Base-by-base conservation (phyloP, 129 eudicot genomes). In the Centrapalus pauciflorus region DNA sequence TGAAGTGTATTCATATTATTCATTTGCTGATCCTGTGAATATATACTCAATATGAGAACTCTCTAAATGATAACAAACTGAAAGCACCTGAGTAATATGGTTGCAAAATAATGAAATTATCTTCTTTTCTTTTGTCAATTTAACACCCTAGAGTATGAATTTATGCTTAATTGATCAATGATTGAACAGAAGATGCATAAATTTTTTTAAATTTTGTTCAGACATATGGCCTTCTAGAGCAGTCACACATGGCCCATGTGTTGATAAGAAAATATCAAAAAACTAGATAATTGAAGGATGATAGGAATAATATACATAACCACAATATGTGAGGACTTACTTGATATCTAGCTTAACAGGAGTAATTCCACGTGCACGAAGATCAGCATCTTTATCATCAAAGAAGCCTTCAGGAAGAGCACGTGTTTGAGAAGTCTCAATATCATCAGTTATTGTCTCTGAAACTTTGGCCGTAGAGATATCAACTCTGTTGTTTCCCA, bases 311-410 rank as follows among this genome's bases (percentile, higher is more conserved):
- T 60, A 33, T 30, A 61, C 24, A 61, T 7, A 17, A 50, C 28
- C 58, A 43, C n/a, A n/a, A n/a, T 20, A 51, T 34, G 25, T 2
- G 25, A 76, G 38, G 45, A 63, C 95, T 83, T 81, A 92, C 98
- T 80, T 83, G 69, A 83, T 84, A 78, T 92, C 96, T 54, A 80
- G 79, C 82, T 92, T 92, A 52, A 88, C 82, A 51, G 85, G 90
- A 13, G 84, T 84, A 70, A 92, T 88, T 50, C 98, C 98, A 51
- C 96, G 90, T 75, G 96, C 98, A 74, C 90, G 98, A 67, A 81
- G 74, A 86, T 92, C 98, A 75, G 96, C 95, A 69, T 81, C 92
- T 77, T 88, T 92, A 80, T 92, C 85, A 82, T 92, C 96, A 68
- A 92, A 92, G 64, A 92, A 92, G 24, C 96, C 96, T 81, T 77